phyloP scores from a whole-genome alignment of 83 land plant species.

The Thuja plicata region DNA sequence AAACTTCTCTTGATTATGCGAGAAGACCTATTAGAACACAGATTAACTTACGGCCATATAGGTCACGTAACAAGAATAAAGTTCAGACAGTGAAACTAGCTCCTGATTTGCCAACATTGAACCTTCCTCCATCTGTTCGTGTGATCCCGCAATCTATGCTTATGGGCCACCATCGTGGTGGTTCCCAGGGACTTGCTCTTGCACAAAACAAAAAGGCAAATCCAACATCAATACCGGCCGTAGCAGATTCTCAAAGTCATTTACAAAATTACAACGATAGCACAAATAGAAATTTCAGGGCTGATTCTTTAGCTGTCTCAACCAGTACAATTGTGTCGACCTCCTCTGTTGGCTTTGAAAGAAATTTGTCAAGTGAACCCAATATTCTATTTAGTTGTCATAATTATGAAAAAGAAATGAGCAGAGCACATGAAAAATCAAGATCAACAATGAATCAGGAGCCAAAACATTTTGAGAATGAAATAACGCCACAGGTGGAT shows the following conservation, averaged over 20 bases:
- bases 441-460: background rate
- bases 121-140: slow-evolving; percentile 92
- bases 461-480: background rate
- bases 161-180: slow-evolving; percentile 13
- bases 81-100: slow-evolving; percentile 83
- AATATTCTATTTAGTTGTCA: background rate
- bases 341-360: background rate
- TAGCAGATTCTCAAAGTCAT: slow-evolving; percentile 3
- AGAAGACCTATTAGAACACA: slow-evolving; percentile 18
- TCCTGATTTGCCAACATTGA: slow-evolving; percentile 89
- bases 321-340: background rate
- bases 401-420: background rate
- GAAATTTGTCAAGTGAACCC: background rate
- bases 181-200: slow-evolving; percentile 9
- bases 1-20: slow-evolving; percentile 14
- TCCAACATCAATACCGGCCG: background rate
- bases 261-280: background rate
- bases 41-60: slow-evolving; percentile 22
- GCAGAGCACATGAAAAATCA: background rate
- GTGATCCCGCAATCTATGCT: slow-evolving; percentile 72
- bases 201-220: slow-evolving; percentile 1
- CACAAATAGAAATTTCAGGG: slow-evolving; percentile 1
- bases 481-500: slow-evolving; percentile 4
- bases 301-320: slow-evolving; percentile 1
- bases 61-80: slow-evolving; percentile 27